A percentile compares a stretch with the other conserved stretches of the same genome.
phyloP scores from a whole-genome alignment of 371 early-diverging fungal species.

The Nematocida sp. region DNA sequence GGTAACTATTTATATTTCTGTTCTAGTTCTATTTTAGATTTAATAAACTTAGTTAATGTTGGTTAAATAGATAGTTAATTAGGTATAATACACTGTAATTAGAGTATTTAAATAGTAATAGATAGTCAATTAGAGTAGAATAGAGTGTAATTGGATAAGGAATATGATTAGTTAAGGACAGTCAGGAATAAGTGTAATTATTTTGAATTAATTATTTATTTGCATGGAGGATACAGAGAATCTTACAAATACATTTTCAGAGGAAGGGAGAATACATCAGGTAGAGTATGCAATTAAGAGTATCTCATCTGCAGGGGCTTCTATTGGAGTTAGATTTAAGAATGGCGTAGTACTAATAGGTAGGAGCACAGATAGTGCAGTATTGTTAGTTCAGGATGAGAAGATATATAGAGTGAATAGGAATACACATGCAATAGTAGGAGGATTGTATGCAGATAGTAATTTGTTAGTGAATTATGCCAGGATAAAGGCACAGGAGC shows the following conservation, averaged over 20 bases:
- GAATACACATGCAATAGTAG: constrained; percentile 85
- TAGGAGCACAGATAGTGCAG: constrained; percentile 74
- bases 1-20: no score
- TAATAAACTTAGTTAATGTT: no score
- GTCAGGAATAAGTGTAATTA: no score
- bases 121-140: no score
- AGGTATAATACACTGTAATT: no score
- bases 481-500: constrained; percentile 77
- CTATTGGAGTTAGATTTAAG: constrained; percentile 74
- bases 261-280: constrained; percentile 86
- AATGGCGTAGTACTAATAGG: constrained; percentile 93
- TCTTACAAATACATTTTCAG: constrained; percentile 62
- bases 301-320: constrained; percentile 89
- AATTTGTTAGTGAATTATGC: constrained; percentile 84
- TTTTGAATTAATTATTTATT: constrained; percentile 12
- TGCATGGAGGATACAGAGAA: constrained; percentile 50
- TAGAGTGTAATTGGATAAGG: no score
- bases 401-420: constrained; percentile 77
- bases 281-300: constrained; percentile 99
- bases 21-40: no score
- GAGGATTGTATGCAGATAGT: constrained; percentile 91
- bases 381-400: constrained; percentile 68
- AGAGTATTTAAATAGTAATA: no score
- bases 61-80: no score
- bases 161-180: no score